These are phyloP conservation scores for Cryptococcus sp. DNA, from an alignment of 1,284 basidiomycete species.

Conservation along the genomic window DNA sequence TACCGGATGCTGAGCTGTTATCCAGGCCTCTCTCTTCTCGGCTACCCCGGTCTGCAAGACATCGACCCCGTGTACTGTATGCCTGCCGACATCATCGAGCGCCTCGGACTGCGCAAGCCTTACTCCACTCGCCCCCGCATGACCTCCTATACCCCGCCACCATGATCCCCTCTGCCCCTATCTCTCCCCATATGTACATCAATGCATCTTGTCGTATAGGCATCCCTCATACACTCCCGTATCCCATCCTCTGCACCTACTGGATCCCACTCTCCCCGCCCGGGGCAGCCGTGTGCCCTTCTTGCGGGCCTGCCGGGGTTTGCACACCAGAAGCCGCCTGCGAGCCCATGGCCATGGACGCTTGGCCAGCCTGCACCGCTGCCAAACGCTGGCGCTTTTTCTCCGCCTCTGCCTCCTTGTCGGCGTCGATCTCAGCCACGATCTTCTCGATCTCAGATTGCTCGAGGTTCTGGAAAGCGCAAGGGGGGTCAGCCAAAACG, in stretches of 20 bases:
- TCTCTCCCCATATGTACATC: slow-evolving; percentile 6
- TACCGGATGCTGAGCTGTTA: background rate
- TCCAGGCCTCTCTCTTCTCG: slow-evolving; percentile 77
- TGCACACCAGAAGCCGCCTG: slow-evolving; percentile 21
- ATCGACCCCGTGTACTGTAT: slow-evolving; percentile 96
- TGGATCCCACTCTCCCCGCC: slow-evolving; percentile 43
- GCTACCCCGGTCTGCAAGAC: slow-evolving; percentile 76
- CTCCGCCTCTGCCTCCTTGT: slow-evolving; percentile 95
- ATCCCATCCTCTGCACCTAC: slow-evolving; percentile 17
- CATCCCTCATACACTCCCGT: background rate
- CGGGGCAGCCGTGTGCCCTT: slow-evolving; percentile 19
- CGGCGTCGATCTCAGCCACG: slow-evolving; percentile 84
- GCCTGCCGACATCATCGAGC: slow-evolving; percentile 72
- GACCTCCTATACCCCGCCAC: slow-evolving; percentile 12
- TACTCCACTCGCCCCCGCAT: slow-evolving; percentile 38
- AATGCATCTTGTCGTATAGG: slow-evolving; percentile 3
- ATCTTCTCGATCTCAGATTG: slow-evolving; percentile 83
- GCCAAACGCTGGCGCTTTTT: slow-evolving; percentile 72
- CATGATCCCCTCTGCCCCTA: slow-evolving; percentile 1
- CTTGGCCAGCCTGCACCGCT: slow-evolving; percentile 57
- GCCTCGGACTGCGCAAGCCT: slow-evolving; percentile 56
- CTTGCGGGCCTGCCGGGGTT: slow-evolving; percentile 18
- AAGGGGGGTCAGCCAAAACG: slow-evolving; percentile 3
- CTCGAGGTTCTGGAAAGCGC: slow-evolving; percentile 68
- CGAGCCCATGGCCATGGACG: slow-evolving; percentile 43